These are phyloP conservation scores for Botrytis elliptica DNA, from an alignment of 2,329 filamentous ascomycete genomes.

Conservation along the genomic window DNA sequence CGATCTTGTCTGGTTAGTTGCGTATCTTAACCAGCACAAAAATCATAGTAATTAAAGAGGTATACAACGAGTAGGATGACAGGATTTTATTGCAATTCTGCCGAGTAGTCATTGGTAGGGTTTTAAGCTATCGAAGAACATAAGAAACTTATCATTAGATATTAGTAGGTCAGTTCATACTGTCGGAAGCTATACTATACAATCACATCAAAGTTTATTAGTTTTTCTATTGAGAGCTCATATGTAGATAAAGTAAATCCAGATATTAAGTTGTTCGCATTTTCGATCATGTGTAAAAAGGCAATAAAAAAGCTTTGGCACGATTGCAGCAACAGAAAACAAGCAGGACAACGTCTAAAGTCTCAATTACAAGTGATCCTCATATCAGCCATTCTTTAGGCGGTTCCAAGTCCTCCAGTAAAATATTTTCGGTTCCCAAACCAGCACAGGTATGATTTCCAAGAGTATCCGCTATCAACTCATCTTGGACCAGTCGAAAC, in stretches of 20 bases:
- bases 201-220: not conserved
- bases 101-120: not conserved
- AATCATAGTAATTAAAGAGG: too few relatives aligned
- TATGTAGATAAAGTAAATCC: not conserved
- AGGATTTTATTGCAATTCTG: too few relatives aligned
- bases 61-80: too few relatives aligned
- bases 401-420: not conserved
- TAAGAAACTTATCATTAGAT: not conserved
- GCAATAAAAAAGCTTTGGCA: too few relatives aligned
- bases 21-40: too few relatives aligned
- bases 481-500: not conserved
- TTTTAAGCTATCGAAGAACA: not conserved
- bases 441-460: not conserved
- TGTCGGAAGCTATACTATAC: not conserved
- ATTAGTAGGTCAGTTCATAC: not conserved
- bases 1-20: too few relatives aligned
- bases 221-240: fast-evolving
- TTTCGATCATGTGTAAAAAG: not conserved
- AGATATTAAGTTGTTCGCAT: not conserved
- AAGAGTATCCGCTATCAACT: not conserved
- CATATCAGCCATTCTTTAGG: not conserved
- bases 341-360: not conserved
- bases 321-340: not conserved
- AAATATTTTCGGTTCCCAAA: not conserved
- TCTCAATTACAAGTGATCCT: not conserved